Conservation (phyloP, 2,329 filamentous ascomycete species). For the Epichloe elymi region DNA sequence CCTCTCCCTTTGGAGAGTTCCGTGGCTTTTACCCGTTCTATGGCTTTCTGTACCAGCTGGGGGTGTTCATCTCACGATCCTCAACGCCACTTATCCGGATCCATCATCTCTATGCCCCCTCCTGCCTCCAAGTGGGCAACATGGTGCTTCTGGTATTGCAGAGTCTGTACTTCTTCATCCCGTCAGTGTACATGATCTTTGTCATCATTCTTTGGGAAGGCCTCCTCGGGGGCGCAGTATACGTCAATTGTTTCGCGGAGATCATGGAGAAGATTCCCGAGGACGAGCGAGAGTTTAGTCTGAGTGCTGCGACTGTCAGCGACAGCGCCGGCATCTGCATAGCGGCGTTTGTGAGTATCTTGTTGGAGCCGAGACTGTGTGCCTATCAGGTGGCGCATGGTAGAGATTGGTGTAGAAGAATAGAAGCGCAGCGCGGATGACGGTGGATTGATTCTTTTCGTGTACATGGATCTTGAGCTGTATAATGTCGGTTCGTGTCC, state of each 20-base stretch:
- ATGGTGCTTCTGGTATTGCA: slow-evolving; percentile 61
- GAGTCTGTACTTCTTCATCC: slow-evolving; percentile 67
- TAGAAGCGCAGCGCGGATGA: slow-evolving; percentile 22
- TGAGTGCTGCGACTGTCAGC: slow-evolving; percentile 81
- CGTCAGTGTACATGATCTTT: slow-evolving; percentile 78
- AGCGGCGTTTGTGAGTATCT: slow-evolving; percentile 73
- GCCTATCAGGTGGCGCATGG: slow-evolving; percentile 74
- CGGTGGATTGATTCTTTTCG: background rate
- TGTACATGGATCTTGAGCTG: background rate
- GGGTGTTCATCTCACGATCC: slow-evolving; percentile 82
- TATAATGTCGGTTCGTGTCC: too few relatives aligned
- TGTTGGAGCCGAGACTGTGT: slow-evolving; percentile 70
- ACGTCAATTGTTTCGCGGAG: slow-evolving; percentile 91
- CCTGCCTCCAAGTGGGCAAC: slow-evolving; percentile 70
- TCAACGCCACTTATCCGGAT: slow-evolving; percentile 80
- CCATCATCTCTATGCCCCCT: slow-evolving; percentile 67
- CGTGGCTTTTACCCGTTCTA: slow-evolving; percentile 92
- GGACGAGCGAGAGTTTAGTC: slow-evolving; percentile 77
- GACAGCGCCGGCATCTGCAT: slow-evolving; percentile 85
- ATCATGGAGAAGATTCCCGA: slow-evolving; percentile 72
- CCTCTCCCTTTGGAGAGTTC: slow-evolving; percentile 67
- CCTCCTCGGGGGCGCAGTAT: slow-evolving; percentile 77
- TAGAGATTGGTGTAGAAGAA: slow-evolving; percentile 56
- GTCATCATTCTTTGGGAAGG: slow-evolving; percentile 87
- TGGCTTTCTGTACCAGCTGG: slow-evolving; percentile 84